Evolutionary conservation across 257 asterid species (phyloP).

Genomic region (Penstemon eatonii): DNA sequence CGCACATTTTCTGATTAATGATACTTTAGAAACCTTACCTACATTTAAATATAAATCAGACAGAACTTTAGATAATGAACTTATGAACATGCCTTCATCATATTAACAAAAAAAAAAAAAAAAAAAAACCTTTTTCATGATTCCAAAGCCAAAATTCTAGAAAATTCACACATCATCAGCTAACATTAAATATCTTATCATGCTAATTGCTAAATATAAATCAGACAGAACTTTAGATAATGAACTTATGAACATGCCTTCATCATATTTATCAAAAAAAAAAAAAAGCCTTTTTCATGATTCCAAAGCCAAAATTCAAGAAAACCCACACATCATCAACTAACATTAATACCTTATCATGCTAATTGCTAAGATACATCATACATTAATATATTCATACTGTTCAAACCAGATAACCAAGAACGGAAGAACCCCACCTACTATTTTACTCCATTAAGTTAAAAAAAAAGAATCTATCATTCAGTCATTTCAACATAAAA

Average conservation of each 20-base stretch:
- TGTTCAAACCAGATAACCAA: too few relatives aligned
- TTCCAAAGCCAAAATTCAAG: slow-evolving; percentile 4
- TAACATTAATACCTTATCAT: slow-evolving; percentile 6
- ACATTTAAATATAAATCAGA: slow-evolving; percentile 16
- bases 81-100: neutral
- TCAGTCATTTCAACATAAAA: neutral
- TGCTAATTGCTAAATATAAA: neutral
- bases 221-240: neutral
- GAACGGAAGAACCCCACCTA: too few relatives aligned
- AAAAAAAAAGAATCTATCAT: too few relatives aligned
- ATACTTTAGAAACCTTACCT: slow-evolving; percentile 43
- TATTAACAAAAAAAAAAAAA: too few relatives aligned
- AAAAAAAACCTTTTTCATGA: slow-evolving; percentile 7
- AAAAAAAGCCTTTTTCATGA: slow-evolving; percentile 8
- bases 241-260: neutral
- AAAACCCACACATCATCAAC: slow-evolving; percentile 7
- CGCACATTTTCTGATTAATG: slow-evolving; percentile 35
- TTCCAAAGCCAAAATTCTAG: slow-evolving; percentile 3
- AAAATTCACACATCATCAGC: slow-evolving; percentile 4
- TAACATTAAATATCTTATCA: slow-evolving; percentile 8
- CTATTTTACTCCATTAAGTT: too few relatives aligned
- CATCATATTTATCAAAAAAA: too few relatives aligned
- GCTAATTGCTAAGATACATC: neutral
- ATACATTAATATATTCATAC: too few relatives aligned
- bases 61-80: neutral